Evolutionary conservation across 2,329 filamentous ascomycete genomes (phyloP).

Genomic region (Ophiostoma australiae): DNA sequence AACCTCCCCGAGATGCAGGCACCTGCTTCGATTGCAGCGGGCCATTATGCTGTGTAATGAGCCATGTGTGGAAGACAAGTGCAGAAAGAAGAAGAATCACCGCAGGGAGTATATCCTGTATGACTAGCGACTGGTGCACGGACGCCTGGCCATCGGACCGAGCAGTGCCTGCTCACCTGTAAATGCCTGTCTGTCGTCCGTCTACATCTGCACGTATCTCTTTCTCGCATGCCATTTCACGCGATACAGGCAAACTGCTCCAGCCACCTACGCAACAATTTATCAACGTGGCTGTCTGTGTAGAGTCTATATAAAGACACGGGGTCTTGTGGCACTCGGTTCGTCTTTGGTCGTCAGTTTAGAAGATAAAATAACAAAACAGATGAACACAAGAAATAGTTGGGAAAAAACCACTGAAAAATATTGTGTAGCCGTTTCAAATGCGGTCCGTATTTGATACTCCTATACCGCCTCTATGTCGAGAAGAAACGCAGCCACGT

Average conservation of each 20-base stretch:
- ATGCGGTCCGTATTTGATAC: background rate
- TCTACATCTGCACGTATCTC: background rate
- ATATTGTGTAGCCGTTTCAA: background rate
- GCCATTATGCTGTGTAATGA: background rate
- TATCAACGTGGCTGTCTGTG: slow-evolving; percentile 12
- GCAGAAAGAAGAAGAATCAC: slow-evolving; percentile 31
- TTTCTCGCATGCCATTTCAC: background rate
- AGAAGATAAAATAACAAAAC: background rate
- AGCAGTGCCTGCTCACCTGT: slow-evolving; percentile 2
- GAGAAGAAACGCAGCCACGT: background rate
- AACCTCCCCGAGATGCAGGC: slow-evolving; percentile 5
- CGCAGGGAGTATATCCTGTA: background rate
- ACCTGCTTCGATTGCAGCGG: background rate
- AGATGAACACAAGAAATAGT: background rate
- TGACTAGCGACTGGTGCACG: background rate
- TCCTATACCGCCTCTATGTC: background rate
- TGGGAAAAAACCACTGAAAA: background rate
- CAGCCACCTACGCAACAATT: slow-evolving; percentile 1
- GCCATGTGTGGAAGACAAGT: slow-evolving; percentile 1
- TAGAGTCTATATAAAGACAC: slow-evolving; percentile 24
- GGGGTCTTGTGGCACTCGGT: slow-evolving; percentile 6
- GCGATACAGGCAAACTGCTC: slow-evolving; percentile 19
- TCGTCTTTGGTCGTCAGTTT: background rate
- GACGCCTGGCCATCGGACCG: background rate
- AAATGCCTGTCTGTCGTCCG: background rate